Conservation (phyloP, 2,329 filamentous ascomycete genomes). For the Penicillium vulpinum region DNA sequence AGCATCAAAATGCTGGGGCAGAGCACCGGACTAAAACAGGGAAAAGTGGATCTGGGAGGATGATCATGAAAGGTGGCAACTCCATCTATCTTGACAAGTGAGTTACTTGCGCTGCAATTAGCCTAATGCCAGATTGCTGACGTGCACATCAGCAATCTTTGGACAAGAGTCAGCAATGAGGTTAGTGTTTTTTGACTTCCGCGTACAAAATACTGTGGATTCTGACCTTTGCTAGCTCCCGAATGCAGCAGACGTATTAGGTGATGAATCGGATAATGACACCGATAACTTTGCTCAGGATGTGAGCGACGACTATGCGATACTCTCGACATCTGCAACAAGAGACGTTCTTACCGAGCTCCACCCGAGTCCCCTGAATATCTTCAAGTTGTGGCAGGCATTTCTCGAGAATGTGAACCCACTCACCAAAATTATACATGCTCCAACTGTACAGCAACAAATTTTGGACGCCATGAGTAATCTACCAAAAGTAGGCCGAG, state of each 20-base stretch:
- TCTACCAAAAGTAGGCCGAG: constrained; percentile 13
- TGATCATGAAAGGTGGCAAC: constrained; percentile 26
- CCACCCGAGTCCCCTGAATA: constrained; percentile 22
- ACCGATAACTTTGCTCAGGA: constrained; percentile 11
- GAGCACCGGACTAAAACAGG: background rate
- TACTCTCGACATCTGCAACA: constrained; percentile 12
- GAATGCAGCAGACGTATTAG: constrained; percentile 21
- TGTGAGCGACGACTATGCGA: constrained; percentile 8
- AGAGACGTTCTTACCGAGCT: constrained; percentile 6
- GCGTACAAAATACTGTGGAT: background rate
- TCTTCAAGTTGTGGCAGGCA: constrained; percentile 30
- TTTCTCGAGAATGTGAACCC: constrained; percentile 52
- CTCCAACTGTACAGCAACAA: constrained; percentile 55
- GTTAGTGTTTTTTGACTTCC: constrained; percentile 1
- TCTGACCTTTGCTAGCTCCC: constrained; percentile 18
- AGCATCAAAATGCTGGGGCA: background rate
- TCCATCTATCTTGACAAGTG: constrained; percentile 29
- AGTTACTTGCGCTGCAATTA: background rate
- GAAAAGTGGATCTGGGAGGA: constrained; percentile 16
- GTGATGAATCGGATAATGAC: constrained; percentile 11
- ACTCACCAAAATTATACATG: constrained; percentile 70
- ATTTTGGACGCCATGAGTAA: constrained; percentile 27
- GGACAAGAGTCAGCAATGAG: constrained; percentile 25
- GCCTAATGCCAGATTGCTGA: background rate
- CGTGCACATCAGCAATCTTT: constrained; percentile 14